Base-by-base conservation (phyloP, 495 filamentous ascomycete genomes). In the Aspergillus avenaceus region DNA sequence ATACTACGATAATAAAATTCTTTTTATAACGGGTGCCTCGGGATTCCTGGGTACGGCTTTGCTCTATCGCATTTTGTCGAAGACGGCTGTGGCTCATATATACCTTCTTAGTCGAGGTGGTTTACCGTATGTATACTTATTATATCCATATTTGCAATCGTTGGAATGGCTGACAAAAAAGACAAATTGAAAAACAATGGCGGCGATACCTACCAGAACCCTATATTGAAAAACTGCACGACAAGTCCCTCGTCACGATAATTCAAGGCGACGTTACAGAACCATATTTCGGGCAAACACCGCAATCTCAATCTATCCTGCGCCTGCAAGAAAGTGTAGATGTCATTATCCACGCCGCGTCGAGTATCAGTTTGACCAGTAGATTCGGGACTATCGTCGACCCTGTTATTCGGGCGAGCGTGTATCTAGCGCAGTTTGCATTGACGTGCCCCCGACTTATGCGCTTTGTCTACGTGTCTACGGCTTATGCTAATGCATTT, bases 311-410 rank as follows among this genome's bases (percentile, higher is more conserved):
- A n/a, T n/a, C n/a, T n/a, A n/a, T n/a, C n/a, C n/a, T n/a, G n/a
- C n/a, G n/a, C n/a, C n/a, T 58, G 2, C 36, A 13, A n/a, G 23
- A 42, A 7, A 4, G n/a, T 11, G 44, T 52, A 12, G 19, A 54
- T 9, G 53, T 62, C 8, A 47, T 60, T 6, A 55, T 65, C n/a
- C 62, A 65, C 37, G 49, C 47, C 1, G 56, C 59, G 0, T 63
- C 54, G 5, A 58, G 59, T 2, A 62, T 63, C 34, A 65, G 59
- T 26, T 43, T 65, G 2, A 22, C 19, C 2, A 26, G 43, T 4
- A 31, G 49, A 4, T 43, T 60, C 4, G 5, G 16, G 1, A 24
- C 32, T 6, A 2, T 63, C 1, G 24, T 27, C 5, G 16, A 50
- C 3, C 6, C 25, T 3, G 47, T 63, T 23, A 58, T 58, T 21